Evolutionary conservation across 192 early-diverging fungal genomes (phyloP).

Genomic region (Helicostylum pulchrum): DNA sequence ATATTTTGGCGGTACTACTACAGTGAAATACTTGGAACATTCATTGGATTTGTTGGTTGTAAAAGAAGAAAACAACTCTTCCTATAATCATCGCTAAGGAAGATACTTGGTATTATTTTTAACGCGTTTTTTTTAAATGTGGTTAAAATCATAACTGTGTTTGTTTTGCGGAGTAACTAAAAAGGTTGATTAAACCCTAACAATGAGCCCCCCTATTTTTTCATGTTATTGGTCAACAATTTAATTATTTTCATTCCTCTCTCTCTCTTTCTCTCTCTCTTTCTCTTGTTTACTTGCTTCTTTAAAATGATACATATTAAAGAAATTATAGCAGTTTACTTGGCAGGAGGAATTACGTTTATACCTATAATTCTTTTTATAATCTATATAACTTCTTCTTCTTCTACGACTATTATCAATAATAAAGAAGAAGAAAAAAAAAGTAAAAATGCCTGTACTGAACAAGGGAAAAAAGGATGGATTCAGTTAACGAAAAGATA

Average conservation of each 20-base stretch:
- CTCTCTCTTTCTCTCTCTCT: neutral
- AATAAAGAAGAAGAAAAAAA: neutral
- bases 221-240: too few species aligned
- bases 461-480: slow-evolving; percentile 12
- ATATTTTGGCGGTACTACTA: too few species aligned
- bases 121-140: too few species aligned
- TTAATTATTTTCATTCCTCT: neutral
- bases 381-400: neutral
- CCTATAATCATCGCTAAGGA: too few species aligned
- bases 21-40: too few species aligned
- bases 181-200: too few species aligned
- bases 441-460: neutral
- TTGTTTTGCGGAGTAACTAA: too few species aligned
- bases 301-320: slow-evolving; percentile 5
- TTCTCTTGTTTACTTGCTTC: neutral
- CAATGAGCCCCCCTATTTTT: too few species aligned
- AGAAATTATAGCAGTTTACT: slow-evolving; percentile 3
- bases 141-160: too few species aligned
- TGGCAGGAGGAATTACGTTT: slow-evolving; percentile 10
- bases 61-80: too few species aligned
- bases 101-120: too few species aligned
- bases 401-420: neutral
- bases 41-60: too few species aligned
- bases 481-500: slow-evolving; percentile 7
- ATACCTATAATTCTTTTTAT: slow-evolving; percentile 12